Base-by-base conservation (phyloP, 371 early-diverging fungal species). In the Nematocida homosporus region DNA sequence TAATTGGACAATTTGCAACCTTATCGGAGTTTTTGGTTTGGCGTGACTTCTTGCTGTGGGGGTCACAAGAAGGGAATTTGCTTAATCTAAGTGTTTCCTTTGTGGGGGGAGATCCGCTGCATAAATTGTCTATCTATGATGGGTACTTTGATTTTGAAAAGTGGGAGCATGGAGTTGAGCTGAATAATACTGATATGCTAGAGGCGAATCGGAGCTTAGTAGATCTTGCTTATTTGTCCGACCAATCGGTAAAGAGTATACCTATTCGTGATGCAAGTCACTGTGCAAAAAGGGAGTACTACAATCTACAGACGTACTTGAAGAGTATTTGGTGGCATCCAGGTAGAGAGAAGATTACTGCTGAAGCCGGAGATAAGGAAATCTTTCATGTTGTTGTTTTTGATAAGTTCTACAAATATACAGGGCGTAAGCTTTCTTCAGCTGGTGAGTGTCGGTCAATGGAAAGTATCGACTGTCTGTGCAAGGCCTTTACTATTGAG, bases 361-460 rank as follows among this genome's bases (percentile, higher is more conserved):
- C 35, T 20, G 59, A 57, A 57, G 59, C 34, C 6, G 10, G 34
- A 32, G 29, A 57, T 6, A 29, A 29, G 25, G 59, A 57, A 8
- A 35, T 57, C 18, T 57, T 57, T 57, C 59, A 57, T 42, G 29
- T 57, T n/a, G 5, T 38, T 29, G 29, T 57, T 10, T 57, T 57
- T 57, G 59, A 38, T 29, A 13, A 29, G 13, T 57, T 57, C 25
- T 57, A 57, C 29, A 10, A 57, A 16, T 57, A 57, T 35, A 38
- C 59, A 6, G 59, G 59, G 18, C 5, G 34, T 6, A 8, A 8
- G 6, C 34, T 53, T 53, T 53, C 54, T 53, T 53, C 54, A 29
- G 23, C 20, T 38, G 42, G 42, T 10, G 6, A 29, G 59, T 57
- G 59, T 34, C 18, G 42, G 34, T 10, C 13, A n/a, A 5, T 8